A percentile compares a stretch with the other conserved stretches of the same genome.
Evolutionary conservation across 2,329 filamentous ascomycete species (phyloP).

Genomic region (Cordyceps farinosa): DNA sequence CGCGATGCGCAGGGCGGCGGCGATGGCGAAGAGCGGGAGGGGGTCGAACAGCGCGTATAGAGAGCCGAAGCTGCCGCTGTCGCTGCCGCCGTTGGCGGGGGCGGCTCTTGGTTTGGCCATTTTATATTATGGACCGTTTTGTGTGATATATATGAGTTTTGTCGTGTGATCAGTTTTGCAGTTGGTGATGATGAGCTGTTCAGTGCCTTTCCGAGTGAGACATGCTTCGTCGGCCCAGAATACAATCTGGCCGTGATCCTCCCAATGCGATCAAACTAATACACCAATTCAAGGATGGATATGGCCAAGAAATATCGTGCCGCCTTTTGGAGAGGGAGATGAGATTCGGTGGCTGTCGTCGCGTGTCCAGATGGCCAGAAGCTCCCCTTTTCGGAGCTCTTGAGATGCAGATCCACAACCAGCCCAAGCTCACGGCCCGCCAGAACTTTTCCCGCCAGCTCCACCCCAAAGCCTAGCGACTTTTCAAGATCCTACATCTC

Average conservation of each 20-base stretch:
- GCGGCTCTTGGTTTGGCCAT: neutral
- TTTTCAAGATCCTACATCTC: neutral
- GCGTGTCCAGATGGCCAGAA: neutral
- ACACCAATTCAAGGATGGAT: neutral
- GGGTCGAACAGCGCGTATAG: constrained; percentile 31
- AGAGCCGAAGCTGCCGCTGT: constrained; percentile 12
- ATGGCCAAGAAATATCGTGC: neutral
- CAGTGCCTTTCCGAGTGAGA: neutral
- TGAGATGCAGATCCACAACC: constrained; percentile 14
- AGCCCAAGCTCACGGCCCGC: neutral
- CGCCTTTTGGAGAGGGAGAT: neutral
- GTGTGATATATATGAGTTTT: neutral
- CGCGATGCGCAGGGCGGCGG: constrained; percentile 62
- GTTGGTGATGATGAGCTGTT: constrained; percentile 8
- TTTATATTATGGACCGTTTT: neutral
- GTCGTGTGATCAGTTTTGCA: neutral
- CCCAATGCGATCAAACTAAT: neutral
- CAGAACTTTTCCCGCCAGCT: constrained; percentile 9
- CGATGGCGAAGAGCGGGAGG: constrained; percentile 51
- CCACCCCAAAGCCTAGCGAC: neutral
- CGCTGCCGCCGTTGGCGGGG: neutral
- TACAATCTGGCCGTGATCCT: neutral
- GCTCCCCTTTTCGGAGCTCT: constrained; percentile 12
- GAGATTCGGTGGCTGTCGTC: neutral
- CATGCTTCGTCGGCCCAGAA: neutral